Conservation (phyloP, 306 rosid species). For the Sicyos baderoa region DNA sequence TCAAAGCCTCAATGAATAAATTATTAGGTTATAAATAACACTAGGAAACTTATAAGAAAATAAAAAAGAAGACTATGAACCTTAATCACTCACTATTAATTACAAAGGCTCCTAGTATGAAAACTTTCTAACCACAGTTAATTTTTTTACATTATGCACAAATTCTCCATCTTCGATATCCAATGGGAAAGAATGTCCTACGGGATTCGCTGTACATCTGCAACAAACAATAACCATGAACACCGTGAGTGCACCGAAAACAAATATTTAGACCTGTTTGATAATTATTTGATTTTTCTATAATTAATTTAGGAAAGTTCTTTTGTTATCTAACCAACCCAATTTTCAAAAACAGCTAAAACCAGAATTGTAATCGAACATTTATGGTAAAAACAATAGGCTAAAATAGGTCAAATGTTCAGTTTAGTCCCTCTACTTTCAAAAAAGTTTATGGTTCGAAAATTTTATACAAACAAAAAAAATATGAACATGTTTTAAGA, state of each 20-base stretch:
- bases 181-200: constrained; percentile 24
- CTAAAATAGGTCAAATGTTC: too few species aligned
- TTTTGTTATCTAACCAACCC: background rate
- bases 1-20: constrained; percentile 12
- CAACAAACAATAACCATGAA: constrained; percentile 12
- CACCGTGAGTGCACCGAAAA: background rate
- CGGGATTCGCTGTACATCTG: constrained; percentile 26
- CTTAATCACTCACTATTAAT: background rate
- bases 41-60: too few species aligned
- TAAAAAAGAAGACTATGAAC: background rate
- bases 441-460: too few species aligned
- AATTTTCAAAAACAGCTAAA: too few species aligned
- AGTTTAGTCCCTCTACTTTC: too few species aligned
- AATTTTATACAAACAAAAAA: too few species aligned
- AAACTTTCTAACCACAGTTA: background rate
- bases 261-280: background rate
- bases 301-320: background rate
- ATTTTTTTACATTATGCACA: constrained; percentile 16
- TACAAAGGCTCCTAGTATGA: background rate
- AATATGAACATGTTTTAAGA: too few species aligned
- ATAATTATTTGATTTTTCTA: too few species aligned
- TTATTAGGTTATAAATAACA: background rate
- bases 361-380: too few species aligned
- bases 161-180: constrained; percentile 19
- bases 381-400: too few species aligned